These are phyloP conservation scores for Monosporascus sp. DNA, from an alignment of 2,329 filamentous ascomycete genomes.

Conservation along the genomic window DNA sequence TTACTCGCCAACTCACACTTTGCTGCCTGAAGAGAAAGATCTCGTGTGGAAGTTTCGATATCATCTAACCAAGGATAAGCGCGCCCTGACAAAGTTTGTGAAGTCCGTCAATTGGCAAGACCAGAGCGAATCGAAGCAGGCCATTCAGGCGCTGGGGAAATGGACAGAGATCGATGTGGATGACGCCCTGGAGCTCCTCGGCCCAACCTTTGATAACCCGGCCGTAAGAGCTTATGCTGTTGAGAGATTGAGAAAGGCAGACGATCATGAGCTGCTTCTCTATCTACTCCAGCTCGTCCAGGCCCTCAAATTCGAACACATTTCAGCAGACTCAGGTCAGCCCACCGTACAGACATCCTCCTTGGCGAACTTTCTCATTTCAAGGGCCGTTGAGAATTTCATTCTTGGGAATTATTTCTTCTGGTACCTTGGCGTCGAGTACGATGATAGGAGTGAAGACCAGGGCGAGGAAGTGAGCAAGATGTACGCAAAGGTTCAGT, in stretches of 20 bases:
- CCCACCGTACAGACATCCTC: constrained; percentile 67
- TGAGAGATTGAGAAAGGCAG: constrained; percentile 82
- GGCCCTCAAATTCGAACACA: constrained; percentile 88
- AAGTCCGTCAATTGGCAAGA: constrained; percentile 97
- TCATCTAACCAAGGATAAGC: constrained; percentile 86
- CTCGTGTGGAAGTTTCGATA: constrained; percentile 97
- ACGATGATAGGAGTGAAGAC: constrained; percentile 75
- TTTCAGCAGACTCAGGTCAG: constrained; percentile 55
- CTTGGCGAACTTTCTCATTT: constrained; percentile 81
- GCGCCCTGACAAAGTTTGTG: constrained; percentile 91
- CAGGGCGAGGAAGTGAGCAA: constrained; percentile 71
- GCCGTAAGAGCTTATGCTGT: constrained; percentile 91
- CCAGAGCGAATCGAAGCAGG: constrained; percentile 77
- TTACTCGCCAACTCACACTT: constrained; percentile 84
- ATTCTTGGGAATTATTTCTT: constrained; percentile 91
- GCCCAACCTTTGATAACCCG: constrained; percentile 84
- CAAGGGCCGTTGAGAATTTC: constrained; percentile 81
- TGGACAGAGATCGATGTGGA: constrained; percentile 98
- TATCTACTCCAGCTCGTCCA: constrained; percentile 94
- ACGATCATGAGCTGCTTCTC: constrained; percentile 83
- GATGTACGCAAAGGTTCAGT: constrained; percentile 88
- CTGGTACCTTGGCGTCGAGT: constrained; percentile 99
- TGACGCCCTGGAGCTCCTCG: constrained; percentile 88
- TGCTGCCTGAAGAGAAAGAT: constrained; percentile 90
- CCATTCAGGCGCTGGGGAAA: constrained; percentile 80